A percentile compares a stretch with the other conserved stretches of the same genome.
phyloP scores from a whole-genome alignment of 768 basidiomycete genomes.

The Floccularia luteovirens region DNA sequence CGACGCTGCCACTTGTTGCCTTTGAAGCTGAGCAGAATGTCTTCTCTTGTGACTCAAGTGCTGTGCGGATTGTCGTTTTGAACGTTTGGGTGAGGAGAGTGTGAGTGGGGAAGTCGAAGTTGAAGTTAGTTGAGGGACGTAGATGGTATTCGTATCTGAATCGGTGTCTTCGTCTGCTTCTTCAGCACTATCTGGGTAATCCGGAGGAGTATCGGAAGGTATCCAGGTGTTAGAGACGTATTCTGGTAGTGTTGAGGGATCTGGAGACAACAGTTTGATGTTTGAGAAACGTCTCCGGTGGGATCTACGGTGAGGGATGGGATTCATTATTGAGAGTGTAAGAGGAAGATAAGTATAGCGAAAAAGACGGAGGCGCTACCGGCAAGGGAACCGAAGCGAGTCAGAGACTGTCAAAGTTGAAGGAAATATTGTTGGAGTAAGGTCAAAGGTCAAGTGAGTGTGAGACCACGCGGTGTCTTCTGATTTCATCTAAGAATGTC shows the following conservation, averaged over 20 bases:
- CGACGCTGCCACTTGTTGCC: conserved; percentile 2
- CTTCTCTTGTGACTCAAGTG: conserved; percentile 24
- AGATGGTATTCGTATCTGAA: conserved; percentile 21
- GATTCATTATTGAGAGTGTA: conserved; percentile 11
- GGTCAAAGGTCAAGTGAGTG: too few species aligned
- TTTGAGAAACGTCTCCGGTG: conserved; percentile 56
- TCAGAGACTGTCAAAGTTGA: too few species aligned
- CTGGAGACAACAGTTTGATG: conserved; percentile 27
- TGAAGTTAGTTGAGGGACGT: conserved; percentile 15
- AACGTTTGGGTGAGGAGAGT: conserved; percentile 25
- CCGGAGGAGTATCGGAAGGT: conserved; percentile 58
- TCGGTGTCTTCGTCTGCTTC: conserved; percentile 71
- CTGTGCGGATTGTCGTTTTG: conserved; percentile 15
- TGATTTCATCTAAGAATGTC: too few species aligned
- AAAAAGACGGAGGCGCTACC: too few species aligned
- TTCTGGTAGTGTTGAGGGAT: conserved; percentile 49
- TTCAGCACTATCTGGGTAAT: conserved; percentile 71
- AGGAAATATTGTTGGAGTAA: too few species aligned
- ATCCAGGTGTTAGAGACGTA: conserved; percentile 31
- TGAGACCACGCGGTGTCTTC: too few species aligned
- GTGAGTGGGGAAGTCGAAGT: conserved; percentile 12
- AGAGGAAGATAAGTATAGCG: not conserved
- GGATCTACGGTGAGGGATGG: conserved; percentile 45
- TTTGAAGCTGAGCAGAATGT: conserved; percentile 14
- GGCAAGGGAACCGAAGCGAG: too few species aligned